phyloP scores from a whole-genome alignment of 176 grass and related monocot genomes.

The Hordeum marinum region DNA sequence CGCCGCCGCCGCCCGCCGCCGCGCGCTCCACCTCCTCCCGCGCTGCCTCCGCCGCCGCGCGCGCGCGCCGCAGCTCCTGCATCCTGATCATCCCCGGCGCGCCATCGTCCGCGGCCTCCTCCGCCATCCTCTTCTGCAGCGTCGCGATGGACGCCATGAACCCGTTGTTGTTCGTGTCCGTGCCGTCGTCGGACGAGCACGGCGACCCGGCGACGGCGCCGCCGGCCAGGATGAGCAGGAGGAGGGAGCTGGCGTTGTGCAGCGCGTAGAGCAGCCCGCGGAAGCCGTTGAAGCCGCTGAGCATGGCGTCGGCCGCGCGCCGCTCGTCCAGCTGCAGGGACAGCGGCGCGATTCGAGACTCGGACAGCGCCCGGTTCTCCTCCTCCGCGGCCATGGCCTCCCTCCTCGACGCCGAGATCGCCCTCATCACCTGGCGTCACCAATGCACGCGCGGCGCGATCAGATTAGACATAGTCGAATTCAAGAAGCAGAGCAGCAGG shows the following conservation, averaged over 20 bases:
- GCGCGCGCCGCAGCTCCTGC: conserved; percentile 59
- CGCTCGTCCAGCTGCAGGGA: conserved; percentile 61
- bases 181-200: not conserved
- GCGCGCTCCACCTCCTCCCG: conserved; percentile 70
- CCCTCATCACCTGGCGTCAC: conserved; percentile 58
- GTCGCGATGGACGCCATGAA: conserved; percentile 65
- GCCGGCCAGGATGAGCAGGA: conserved; percentile 65
- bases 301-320: conserved; percentile 49
- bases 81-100: conserved; percentile 44
- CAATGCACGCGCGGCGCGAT: not conserved
- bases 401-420: conserved; percentile 54
- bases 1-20: not conserved
- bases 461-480: not conserved
- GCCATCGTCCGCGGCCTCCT: conserved; percentile 38
- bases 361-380: conserved; percentile 64
- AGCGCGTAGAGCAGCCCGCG: conserved; percentile 71
- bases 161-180: not conserved
- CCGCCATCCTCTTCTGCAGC: conserved; percentile 68
- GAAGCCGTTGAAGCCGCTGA: conserved; percentile 89
- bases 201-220: conserved; percentile 26
- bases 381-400: conserved; percentile 68
- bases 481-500: not conserved
- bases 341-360: conserved; percentile 58
- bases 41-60: conserved; percentile 56
- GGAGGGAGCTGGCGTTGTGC: conserved; percentile 80